These are phyloP conservation scores for Globisporangium lucens DNA, from an alignment of 352 stramenopile genomes.

Conservation along the genomic window DNA sequence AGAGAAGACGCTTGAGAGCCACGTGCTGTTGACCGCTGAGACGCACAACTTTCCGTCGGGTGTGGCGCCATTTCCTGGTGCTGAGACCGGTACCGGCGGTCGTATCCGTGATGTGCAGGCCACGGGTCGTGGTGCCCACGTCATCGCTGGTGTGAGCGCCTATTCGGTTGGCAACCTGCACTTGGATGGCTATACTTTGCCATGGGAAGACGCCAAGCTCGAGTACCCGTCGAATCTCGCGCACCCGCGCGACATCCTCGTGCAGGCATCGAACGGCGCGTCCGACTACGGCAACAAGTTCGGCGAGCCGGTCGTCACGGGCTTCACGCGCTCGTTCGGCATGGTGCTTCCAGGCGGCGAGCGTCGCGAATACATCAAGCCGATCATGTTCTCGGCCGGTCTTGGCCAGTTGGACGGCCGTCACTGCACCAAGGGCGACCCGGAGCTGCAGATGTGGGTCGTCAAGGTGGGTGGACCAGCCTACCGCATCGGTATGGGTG, in stretches of 20 bases:
- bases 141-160: conserved; percentile 90
- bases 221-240: conserved; percentile 90
- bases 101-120: conserved; percentile 98
- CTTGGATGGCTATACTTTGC: conserved; percentile 94
- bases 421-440: conserved; percentile 93
- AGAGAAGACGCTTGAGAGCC: conserved; percentile 78
- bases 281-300: conserved; percentile 99
- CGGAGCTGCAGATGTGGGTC: conserved; percentile 95
- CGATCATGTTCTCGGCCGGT: conserved; percentile 99
- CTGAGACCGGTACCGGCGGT: conserved; percentile 97
- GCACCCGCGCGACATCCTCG: conserved; percentile 93
- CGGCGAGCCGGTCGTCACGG: conserved; percentile 98
- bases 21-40: conserved; percentile 97
- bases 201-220: conserved; percentile 95
- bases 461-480: conserved; percentile 98
- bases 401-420: conserved; percentile 94
- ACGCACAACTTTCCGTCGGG: conserved; percentile 99
- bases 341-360: conserved; percentile 94
- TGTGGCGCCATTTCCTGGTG: conserved; percentile 94
- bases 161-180: conserved; percentile 94
- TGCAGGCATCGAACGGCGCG: conserved; percentile 97
- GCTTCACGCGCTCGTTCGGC: conserved; percentile 97
- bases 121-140: conserved; percentile 95
- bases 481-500: conserved; percentile 99
- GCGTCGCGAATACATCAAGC: conserved; percentile 99